Conservation (phyloP, 306 rosid genomes). For the Prunus davidiana region DNA sequence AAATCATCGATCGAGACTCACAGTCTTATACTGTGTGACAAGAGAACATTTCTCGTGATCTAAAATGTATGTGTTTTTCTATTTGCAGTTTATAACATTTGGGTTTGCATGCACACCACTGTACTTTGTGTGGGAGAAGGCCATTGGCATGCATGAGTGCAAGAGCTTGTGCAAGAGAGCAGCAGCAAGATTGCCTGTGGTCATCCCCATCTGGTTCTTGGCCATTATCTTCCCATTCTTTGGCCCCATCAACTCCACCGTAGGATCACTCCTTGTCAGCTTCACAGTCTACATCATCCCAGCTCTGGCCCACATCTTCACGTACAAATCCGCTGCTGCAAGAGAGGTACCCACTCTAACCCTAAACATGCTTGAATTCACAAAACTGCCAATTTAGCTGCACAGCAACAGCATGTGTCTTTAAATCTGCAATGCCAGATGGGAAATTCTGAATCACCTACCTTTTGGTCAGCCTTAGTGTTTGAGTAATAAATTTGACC, state of each 20-base stretch:
- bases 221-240: constrained; percentile 94
- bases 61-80: neutral
- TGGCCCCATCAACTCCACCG: constrained; percentile 96
- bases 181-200: constrained; percentile 87
- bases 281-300: constrained; percentile 98
- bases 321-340: constrained; percentile 77
- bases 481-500: constrained; percentile 1
- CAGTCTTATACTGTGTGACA: fast-evolving
- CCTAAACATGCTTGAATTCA: neutral
- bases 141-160: constrained; percentile 84
- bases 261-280: constrained; percentile 94
- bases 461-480: neutral
- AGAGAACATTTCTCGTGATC: neutral
- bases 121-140: constrained; percentile 95
- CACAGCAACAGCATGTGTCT: neutral
- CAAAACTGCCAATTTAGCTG: neutral
- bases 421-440: neutral
- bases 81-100: constrained; percentile 84
- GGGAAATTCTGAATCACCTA: neutral
- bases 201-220: constrained; percentile 91
- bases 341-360: constrained; percentile 55
- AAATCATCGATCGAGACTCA: neutral
- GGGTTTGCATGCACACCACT: constrained; percentile 98
- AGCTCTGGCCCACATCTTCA: constrained; percentile 78
- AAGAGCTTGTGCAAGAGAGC: constrained; percentile 94